Base-by-base conservation (phyloP, 306 rosid species). In the Elaeagnus macrophylla region DNA sequence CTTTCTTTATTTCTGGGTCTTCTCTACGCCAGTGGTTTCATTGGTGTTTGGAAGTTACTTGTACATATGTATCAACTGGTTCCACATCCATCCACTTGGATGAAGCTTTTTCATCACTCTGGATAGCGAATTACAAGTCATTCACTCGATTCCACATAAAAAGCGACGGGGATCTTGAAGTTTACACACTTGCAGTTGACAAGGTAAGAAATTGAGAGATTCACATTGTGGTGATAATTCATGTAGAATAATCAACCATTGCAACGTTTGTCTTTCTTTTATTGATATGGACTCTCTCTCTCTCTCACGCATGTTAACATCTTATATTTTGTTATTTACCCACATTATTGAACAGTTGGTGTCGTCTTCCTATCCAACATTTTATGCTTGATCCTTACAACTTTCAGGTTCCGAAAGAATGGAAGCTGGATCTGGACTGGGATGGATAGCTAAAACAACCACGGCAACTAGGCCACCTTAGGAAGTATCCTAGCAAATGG, bases 51-150 rank as follows among this genome's bases (percentile, higher is more conserved):
- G 99, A 35, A 91, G 95, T 76, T 91, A 91, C 78, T 64, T 87
- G 58, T 91, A 91, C 72, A 51, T 91, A 64, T 84, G 96, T 81
- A 87, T 91, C 25, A 91, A 91, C 63, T 91, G 99, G 99, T 85
- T 91, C 44, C 89, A 87, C 60, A 56, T 91, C 39, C 99, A 91
- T n/a, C n/a, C n/a, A n/a, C 87, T 91, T 91, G 1, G 96, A 91
- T 45, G 99, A 91, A 77, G 99, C 99, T 57, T 91, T 91, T 75
- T 91, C 99, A 0, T 91, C 99, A 15, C 83, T 91, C 37, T 77
- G 96, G 67, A 91, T 91, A 58, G 99, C 99, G 39, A 87, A 91
- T 58, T 91, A 87, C 77, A 87, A 91, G 65, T 48, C 99, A 48
- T 91, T 91, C 79, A 82, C 99, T 42, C 80, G 99, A 14, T 87